Base-by-base conservation (phyloP, 495 filamentous ascomycete genomes). In the Aspergillus nidulans region DNA sequence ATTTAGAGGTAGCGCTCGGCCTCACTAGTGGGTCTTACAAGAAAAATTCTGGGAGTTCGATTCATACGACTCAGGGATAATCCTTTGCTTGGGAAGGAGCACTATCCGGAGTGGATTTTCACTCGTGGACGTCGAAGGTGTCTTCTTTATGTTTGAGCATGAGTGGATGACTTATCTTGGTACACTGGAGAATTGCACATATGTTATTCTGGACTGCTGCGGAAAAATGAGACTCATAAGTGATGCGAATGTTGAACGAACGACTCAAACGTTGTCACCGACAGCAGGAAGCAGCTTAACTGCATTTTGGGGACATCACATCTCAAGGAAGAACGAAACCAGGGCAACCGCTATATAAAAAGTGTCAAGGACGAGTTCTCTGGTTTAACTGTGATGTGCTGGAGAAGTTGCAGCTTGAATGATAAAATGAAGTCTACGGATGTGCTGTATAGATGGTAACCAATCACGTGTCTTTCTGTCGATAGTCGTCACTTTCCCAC, bases 61-160 rank as follows among this genome's bases (percentile, higher is more conserved):
- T 34, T 52, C 52, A 12, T 20, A 36, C 30, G 45, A 53, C n/a
- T 60, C 58, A 5, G 53, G 48, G 6, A 49, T 60, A 34, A 49
- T 21, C 1, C 34, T 60, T 23, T 45, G 53, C 20, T 36, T 60
- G 7, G 48, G 49, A 4, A 16, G 15, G 0, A 34, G 16, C 19
- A 56, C 49, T 12, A 32, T 60, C 19, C 52, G 53, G 48, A 49
- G 58, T n/a, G 42, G 49, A 16, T 60, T 60, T 32, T 42, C 55
- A 45, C 32, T 60, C 2, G 57, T 41, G 6, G 12, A 30, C 9
- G 32, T 60, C 12, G 30, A 52, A 34, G 57, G 52, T 0, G 20
- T 60, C 42, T 32, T 60, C 19, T 59, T 52, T 19, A 52, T 60
- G 40, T 32, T 38, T 3, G 41, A 52, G 24, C 47, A 52, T 20